Evolutionary conservation across 352 stramenopile genomes (phyloP).

Genomic region (Phytophthora pinifolia): DNA sequence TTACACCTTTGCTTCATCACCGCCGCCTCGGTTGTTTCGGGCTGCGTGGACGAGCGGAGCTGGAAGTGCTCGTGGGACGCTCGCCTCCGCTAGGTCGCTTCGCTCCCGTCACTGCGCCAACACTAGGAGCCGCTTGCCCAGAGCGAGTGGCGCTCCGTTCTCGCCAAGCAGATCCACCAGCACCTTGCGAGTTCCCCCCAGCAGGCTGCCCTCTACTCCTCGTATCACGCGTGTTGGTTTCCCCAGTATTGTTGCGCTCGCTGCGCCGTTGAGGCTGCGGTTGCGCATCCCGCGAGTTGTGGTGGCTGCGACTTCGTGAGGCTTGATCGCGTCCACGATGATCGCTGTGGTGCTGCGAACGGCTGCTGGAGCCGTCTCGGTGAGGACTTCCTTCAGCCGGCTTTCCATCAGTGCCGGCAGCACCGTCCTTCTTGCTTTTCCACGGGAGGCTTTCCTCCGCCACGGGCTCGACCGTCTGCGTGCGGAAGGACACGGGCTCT

Average conservation of each 20-base stretch:
- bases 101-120: slow-evolving; percentile 26
- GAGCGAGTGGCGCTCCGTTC: slow-evolving; percentile 40
- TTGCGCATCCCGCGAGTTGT: slow-evolving; percentile 44
- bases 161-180: slow-evolving; percentile 35
- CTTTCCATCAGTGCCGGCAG: slow-evolving; percentile 25
- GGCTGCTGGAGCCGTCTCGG: slow-evolving; percentile 32
- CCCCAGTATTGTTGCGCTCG: slow-evolving; percentile 39
- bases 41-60: slow-evolving; percentile 33
- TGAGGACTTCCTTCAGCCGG: slow-evolving; percentile 32
- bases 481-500: slow-evolving; percentile 84
- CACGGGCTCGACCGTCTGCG: slow-evolving; percentile 77
- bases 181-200: slow-evolving; percentile 24
- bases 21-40: slow-evolving; percentile 40
- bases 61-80: slow-evolving; percentile 29
- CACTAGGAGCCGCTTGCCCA: slow-evolving; percentile 14
- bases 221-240: slow-evolving; percentile 30
- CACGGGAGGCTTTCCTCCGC: slow-evolving; percentile 72
- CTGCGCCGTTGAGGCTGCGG: slow-evolving; percentile 40
- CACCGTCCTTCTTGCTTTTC: slow-evolving; percentile 62
- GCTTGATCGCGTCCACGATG: slow-evolving; percentile 33
- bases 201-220: slow-evolving; percentile 20
- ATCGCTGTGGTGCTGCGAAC: slow-evolving; percentile 41
- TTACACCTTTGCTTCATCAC: slow-evolving; percentile 18
- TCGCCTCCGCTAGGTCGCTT: slow-evolving; percentile 36
- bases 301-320: slow-evolving; percentile 50